Evolutionary conservation across 371 early-diverging fungal genomes (phyloP), one percentile per base, ranked within the genome.

Genomic region (Haplosporangium sp.): DNA sequence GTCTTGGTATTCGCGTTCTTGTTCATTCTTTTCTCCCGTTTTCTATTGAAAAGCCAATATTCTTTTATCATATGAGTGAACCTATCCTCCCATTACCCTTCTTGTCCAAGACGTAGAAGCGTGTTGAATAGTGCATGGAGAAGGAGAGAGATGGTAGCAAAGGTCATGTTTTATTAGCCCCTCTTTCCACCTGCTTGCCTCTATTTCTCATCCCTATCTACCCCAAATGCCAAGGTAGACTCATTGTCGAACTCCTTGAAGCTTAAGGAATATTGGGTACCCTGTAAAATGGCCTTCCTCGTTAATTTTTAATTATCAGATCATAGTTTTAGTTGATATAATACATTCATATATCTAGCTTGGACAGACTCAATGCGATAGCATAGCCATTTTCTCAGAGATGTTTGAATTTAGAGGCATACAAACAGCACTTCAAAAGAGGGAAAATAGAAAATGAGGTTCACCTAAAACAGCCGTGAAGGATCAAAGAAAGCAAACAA

Each of bases 51-150:
- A 20, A n/a, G 13, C 17, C 19, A 50, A 4, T 6, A 2, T 20
- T 19, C 9, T 17, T 20, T 34, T 7, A 15, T 55, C 55, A 27
- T 27, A 27, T 27, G 27, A 27, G 20, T 53, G 10, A 53, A 27
- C 53, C 53, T 53, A 53, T 53, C 53, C 53, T 53, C 53, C 53
- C 53, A 27, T 53, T 34, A 34, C 55, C 34, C 55, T 55, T 55
- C 55, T 7, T 9, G 55, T 55, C 27, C 55, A 55, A 27, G 20
- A 34, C 55, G 53, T 53, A 53, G n/a, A 53, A 53, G 53, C 53
- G 55, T 34, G 34, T 55, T 55, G 55, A 20, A 55, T 20, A 9
- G 34, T 55, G 34, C 34, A n/a, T 34, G 15, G 2, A 35, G 53
- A 53, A 53, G 53, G 53, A 53, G 53, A 53, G 53, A 53, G 50